Percentiles rank a stretch among this genome's conserved stretches.
phyloP scores from a whole-genome alignment of 169 alveolate species.

The Plasmodium fragile region DNA sequence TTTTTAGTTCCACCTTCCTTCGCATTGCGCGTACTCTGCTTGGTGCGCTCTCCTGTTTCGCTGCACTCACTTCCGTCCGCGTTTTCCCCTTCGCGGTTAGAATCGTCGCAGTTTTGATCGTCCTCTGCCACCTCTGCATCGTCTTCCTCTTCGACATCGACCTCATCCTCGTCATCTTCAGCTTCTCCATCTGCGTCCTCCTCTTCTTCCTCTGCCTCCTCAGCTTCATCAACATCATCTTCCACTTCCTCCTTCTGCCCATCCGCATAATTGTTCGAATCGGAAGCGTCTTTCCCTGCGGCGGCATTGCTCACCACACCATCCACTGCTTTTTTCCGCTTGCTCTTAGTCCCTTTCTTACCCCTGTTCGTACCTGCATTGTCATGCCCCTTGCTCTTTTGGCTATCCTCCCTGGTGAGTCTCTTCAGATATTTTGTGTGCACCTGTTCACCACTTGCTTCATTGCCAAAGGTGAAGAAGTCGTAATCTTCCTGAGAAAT shows the following conservation, averaged over 20 bases:
- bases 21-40: background rate
- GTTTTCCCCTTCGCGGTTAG: background rate
- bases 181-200: background rate
- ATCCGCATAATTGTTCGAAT: slow-evolving; percentile 7
- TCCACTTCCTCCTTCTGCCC: slow-evolving; percentile 11
- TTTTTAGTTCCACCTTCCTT: background rate
- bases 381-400: background rate
- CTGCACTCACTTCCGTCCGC: background rate
- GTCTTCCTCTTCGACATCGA: background rate
- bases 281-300: background rate
- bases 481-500: slow-evolving; percentile 67
- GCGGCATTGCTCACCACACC: background rate
- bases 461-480: slow-evolving; percentile 53
- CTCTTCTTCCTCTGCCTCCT: slow-evolving; percentile 23
- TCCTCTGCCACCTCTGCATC: background rate
- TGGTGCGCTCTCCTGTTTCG: background rate
- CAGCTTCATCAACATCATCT: background rate
- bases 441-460: background rate
- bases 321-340: background rate
- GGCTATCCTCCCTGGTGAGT: background rate
- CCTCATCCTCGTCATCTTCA: background rate
- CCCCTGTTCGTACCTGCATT: background rate
- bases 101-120: background rate
- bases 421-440: slow-evolving; percentile 72
- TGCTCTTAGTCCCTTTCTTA: slow-evolving; percentile 1